These are phyloP conservation scores for Paxillus involutus DNA, from an alignment of 768 basidiomycete species.

Conservation along the genomic window DNA sequence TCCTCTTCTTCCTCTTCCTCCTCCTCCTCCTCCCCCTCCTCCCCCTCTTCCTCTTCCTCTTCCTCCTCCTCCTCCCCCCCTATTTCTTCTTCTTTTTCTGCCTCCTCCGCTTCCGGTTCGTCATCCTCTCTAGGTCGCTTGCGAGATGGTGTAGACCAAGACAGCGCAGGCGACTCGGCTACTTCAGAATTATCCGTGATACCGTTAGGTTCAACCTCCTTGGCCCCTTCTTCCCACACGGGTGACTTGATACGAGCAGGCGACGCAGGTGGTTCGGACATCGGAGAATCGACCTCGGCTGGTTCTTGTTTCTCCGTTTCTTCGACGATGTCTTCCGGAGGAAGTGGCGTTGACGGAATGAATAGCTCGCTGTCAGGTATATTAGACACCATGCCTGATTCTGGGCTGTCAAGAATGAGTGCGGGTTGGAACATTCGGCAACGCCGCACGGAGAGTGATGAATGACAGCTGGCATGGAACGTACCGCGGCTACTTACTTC, in stretches of 20 bases:
- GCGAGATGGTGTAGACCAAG: constrained; percentile 15
- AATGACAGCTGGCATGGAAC: neutral
- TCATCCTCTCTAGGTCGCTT: constrained; percentile 10
- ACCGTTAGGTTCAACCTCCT: constrained; percentile 22
- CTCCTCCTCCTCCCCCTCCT: constrained; percentile 15
- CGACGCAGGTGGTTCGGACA: constrained; percentile 33
- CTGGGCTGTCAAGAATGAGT: constrained; percentile 31
- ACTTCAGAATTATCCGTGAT: constrained; percentile 8
- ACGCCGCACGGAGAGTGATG: neutral
- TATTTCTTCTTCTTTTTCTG: constrained; percentile 8
- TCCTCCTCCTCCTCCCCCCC: neutral
- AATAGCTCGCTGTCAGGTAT: constrained; percentile 34
- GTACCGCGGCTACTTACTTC: constrained; percentile 37
- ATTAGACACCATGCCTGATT: constrained; percentile 41
- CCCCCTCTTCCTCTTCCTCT: constrained; percentile 11
- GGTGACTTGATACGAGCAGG: constrained; percentile 24
- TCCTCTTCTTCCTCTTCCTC: constrained; percentile 14
- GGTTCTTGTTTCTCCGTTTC: constrained; percentile 8
- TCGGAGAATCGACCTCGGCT: constrained; percentile 30
- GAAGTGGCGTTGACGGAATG: constrained; percentile 15
- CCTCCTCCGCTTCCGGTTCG: constrained; percentile 5
- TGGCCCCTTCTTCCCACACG: constrained; percentile 22
- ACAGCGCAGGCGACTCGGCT: constrained; percentile 12
- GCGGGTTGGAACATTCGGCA: constrained; percentile 5
- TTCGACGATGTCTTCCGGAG: constrained; percentile 8